Percentiles rank a stretch among this genome's conserved stretches.
These are phyloP conservation scores for Beauveria asiatica DNA, from an alignment of 2,329 filamentous ascomycete species.

Conservation along the genomic window DNA sequence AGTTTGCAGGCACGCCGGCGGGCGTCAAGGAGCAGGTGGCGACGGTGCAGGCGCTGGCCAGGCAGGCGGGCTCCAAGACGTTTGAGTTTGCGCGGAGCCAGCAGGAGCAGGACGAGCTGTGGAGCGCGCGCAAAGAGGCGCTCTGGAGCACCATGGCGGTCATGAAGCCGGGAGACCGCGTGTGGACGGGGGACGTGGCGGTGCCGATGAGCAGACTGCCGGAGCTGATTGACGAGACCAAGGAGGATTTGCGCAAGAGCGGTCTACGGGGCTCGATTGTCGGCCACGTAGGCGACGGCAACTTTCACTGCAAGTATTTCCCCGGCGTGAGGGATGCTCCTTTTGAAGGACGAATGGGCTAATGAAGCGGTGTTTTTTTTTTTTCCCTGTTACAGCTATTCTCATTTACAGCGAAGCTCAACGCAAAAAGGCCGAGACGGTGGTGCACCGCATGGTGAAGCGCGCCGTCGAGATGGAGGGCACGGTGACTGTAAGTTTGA, in stretches of 20 bases:
- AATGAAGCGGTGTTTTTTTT: slow-evolving; percentile 10
- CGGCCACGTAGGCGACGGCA: slow-evolving; percentile 69
- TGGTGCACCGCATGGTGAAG: slow-evolving; percentile 81
- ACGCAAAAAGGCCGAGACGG: slow-evolving; percentile 54
- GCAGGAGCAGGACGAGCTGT: slow-evolving; percentile 67
- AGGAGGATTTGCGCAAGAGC: slow-evolving; percentile 34
- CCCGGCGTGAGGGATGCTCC: no score
- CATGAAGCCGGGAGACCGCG: slow-evolving; percentile 55
- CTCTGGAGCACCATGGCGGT: slow-evolving; percentile 72
- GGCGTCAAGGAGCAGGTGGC: slow-evolving; percentile 72
- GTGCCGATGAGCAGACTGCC: slow-evolving; percentile 69
- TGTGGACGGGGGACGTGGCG: slow-evolving; percentile 83
- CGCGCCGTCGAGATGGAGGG: slow-evolving; percentile 77
- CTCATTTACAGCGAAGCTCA: slow-evolving; percentile 57
- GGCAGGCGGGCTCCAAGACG: slow-evolving; percentile 50
- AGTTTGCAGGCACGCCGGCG: slow-evolving; percentile 62
- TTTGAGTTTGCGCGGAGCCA: slow-evolving; percentile 70
- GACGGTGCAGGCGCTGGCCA: slow-evolving; percentile 56
- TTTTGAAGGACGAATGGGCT: slow-evolving; percentile 6
- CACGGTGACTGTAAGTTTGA: slow-evolving; percentile 56
- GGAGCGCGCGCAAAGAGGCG: slow-evolving; percentile 77
- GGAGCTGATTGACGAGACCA: slow-evolving; percentile 68
- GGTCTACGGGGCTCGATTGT: slow-evolving; percentile 46
- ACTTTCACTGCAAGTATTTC: slow-evolving; percentile 54
- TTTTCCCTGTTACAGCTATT: slow-evolving; percentile 31